Percentiles rank a stretch among this genome's conserved stretches.
Evolutionary conservation across 257 asterid species (phyloP).

Genomic region (Phtheirospermum japonicum): DNA sequence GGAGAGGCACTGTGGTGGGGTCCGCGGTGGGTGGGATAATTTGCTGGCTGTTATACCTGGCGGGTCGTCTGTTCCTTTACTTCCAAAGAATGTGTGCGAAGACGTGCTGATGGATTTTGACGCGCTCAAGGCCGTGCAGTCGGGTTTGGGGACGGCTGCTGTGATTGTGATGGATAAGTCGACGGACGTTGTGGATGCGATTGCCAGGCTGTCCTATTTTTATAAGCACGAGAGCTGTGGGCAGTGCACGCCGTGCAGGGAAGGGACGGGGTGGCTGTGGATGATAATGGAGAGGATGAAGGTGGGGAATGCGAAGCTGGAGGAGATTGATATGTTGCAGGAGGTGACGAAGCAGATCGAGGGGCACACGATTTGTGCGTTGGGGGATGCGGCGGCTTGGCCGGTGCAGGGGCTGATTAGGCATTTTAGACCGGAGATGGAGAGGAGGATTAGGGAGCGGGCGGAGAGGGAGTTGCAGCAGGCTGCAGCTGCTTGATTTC

Average conservation of each 20-base stretch:
- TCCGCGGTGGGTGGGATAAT: conserved; percentile 98
- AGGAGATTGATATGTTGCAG: conserved; percentile 98
- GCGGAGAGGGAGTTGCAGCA: conserved; percentile 90
- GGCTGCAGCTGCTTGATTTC: conserved; percentile 64
- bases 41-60: conserved; percentile 95
- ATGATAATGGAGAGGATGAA: conserved; percentile 98
- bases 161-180: conserved; percentile 98
- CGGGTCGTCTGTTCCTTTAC: conserved; percentile 91
- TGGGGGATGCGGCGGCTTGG: conserved; percentile 99
- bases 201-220: conserved; percentile 91
- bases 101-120: conserved; percentile 98
- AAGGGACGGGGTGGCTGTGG: conserved; percentile 99
- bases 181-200: conserved; percentile 96
- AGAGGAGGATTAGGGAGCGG: conserved; percentile 85
- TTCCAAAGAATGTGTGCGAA: conserved; percentile 79
- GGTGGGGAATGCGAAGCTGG: conserved; percentile 95
- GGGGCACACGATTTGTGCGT: conserved; percentile 99
- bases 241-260: conserved; percentile 98
- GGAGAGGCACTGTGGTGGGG: conserved; percentile 97
- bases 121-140: conserved; percentile 95
- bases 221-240: conserved; percentile 99
- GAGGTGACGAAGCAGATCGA: conserved; percentile 99
- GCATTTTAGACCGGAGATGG: conserved; percentile 96
- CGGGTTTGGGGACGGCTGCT: conserved; percentile 98
- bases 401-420: conserved; percentile 99